Conservation (phyloP, 2,329 filamentous ascomycete species). For the Cercospora zeina region DNA sequence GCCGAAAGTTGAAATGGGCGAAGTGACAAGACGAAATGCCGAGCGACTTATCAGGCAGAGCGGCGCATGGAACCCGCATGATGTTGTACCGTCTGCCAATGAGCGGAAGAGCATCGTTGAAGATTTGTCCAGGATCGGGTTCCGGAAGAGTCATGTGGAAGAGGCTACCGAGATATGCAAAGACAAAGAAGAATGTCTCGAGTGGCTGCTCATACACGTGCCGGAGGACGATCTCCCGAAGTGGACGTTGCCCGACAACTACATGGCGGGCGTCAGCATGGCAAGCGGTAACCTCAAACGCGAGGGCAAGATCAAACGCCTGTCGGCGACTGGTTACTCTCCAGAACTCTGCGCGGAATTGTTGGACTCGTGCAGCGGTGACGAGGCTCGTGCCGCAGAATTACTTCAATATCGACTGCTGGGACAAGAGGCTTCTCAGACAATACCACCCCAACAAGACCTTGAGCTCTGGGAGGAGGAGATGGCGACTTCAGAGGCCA, state of each 20-base stretch:
- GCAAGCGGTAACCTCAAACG: constrained; percentile 77
- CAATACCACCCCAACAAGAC: constrained; percentile 40
- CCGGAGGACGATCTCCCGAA: constrained; percentile 93
- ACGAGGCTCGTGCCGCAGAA: constrained; percentile 77
- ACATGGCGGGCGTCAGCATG: constrained; percentile 85
- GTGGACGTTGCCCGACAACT: constrained; percentile 89
- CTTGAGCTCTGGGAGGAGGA: constrained; percentile 78
- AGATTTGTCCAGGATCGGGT: constrained; percentile 76
- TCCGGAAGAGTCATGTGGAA: constrained; percentile 83
- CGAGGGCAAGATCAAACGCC: constrained; percentile 78
- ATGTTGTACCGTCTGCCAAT: constrained; percentile 61
- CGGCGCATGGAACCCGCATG: constrained; percentile 84
- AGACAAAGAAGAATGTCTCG: constrained; percentile 85
- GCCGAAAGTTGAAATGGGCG: constrained; percentile 91
- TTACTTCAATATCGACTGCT: constrained; percentile 72
- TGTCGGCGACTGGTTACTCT: constrained; percentile 82
- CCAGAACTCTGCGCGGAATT: constrained; percentile 77
- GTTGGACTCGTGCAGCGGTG: constrained; percentile 66
- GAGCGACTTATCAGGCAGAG: constrained; percentile 76
- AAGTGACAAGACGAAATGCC: constrained; percentile 72
- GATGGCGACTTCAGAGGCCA: constrained; percentile 76
- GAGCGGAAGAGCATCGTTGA: constrained; percentile 64
- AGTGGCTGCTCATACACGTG: constrained; percentile 95
- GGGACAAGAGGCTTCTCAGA: constrained; percentile 32
- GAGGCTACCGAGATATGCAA: constrained; percentile 87